A percentile compares a stretch with the other conserved stretches of the same genome.
Evolutionary conservation across 164 flowering plant genomes (phyloP).

Genomic region (Magnolia changhungtana): DNA sequence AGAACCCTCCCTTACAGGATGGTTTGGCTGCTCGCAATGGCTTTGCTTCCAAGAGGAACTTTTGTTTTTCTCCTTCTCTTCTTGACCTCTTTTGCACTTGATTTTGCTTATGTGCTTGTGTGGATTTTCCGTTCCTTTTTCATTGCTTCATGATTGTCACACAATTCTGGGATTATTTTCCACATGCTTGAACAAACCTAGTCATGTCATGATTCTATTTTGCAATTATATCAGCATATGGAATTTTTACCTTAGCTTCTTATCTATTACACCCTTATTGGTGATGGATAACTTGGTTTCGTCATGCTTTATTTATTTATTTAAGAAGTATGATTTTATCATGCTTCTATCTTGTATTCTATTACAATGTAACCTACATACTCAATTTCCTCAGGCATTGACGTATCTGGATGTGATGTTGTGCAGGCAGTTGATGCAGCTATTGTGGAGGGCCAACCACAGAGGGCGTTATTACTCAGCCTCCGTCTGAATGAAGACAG

Average conservation of each 20-base stretch:
- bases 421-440: slow-evolving; percentile 82
- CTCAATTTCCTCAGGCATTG: slow-evolving; percentile 1
- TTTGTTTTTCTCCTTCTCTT: too few species aligned
- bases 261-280: background rate
- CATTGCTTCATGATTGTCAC: background rate
- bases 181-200: too few species aligned
- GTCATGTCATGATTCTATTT: background rate
- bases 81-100: too few species aligned
- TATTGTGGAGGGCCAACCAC: slow-evolving; percentile 52
- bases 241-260: too few species aligned
- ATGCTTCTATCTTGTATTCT: background rate
- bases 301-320: too few species aligned
- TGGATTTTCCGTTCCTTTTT: too few species aligned
- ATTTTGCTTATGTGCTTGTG: too few species aligned
- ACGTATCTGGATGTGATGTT: slow-evolving; percentile 2
- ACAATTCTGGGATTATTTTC: background rate
- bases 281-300: background rate
- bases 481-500: slow-evolving; percentile 85
- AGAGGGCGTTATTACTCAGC: slow-evolving; percentile 72
- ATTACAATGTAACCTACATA: background rate
- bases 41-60: too few species aligned
- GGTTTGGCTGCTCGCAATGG: too few species aligned
- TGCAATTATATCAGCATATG: background rate
- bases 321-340: too few species aligned
- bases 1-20: too few species aligned